These are phyloP conservation scores for Moesziomyces globuligerus DNA, from an alignment of 1,284 basidiomycete genomes.

Conservation along the genomic window DNA sequence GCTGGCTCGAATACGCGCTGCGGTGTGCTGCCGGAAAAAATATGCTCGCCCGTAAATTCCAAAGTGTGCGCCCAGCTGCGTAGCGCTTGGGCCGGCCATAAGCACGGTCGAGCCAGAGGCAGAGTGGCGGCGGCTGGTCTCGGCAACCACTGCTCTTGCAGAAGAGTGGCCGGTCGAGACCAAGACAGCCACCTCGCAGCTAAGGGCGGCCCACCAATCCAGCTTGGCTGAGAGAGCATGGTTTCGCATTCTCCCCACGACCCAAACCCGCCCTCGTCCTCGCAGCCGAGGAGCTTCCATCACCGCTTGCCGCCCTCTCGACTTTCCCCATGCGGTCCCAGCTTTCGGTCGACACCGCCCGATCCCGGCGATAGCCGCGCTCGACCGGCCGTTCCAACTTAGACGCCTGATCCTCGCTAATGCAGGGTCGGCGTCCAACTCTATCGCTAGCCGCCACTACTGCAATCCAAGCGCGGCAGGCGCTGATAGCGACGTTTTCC, in stretches of 20 bases:
- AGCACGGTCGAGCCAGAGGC: not conserved
- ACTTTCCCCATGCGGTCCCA: not conserved
- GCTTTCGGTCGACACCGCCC: not conserved
- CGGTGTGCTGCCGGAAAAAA: not conserved
- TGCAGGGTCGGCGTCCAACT: not conserved
- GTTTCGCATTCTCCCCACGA: constrained; percentile 18
- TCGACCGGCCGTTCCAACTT: no score
- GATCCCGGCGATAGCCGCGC: not conserved
- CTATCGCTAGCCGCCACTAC: no score
- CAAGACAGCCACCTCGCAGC: not conserved
- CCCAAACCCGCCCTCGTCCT: constrained; percentile 4
- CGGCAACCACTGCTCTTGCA: not conserved
- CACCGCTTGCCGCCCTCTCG: not conserved
- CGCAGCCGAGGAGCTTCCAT: not conserved
- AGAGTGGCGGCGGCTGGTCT: not conserved
- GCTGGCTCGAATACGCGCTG: no score
- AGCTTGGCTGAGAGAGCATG: not conserved
- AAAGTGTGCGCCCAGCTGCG: not conserved
- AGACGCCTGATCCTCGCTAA: no score
- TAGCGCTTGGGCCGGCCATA: not conserved
- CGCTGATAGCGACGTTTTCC: not conserved
- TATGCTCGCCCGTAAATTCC: not conserved
- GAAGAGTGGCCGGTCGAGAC: not conserved
- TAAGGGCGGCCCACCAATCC: no score
- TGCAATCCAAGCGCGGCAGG: not conserved